These are phyloP conservation scores for Misopates orontium DNA, from an alignment of 257 asterid genomes.

Conservation along the genomic window DNA sequence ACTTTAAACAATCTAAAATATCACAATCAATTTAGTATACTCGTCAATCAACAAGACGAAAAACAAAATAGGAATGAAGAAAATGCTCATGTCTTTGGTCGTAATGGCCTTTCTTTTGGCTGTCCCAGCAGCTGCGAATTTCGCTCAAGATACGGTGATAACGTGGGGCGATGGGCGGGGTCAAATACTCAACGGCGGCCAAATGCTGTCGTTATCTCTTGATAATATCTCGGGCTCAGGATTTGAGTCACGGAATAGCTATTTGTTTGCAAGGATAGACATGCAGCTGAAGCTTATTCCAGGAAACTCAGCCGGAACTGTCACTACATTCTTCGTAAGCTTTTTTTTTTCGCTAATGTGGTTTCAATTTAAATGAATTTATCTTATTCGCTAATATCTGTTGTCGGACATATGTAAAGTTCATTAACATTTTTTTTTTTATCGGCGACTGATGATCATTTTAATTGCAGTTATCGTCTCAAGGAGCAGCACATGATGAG, in stretches of 20 bases:
- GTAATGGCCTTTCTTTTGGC: conserved; percentile 38
- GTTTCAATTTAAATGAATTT: too few species aligned
- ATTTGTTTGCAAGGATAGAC: conserved; percentile 51
- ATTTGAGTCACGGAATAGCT: conserved; percentile 47
- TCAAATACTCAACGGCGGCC: conserved; percentile 43
- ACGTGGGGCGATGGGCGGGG: conserved; percentile 58
- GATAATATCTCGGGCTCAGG: conserved; percentile 68
- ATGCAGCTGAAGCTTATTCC: conserved; percentile 64
- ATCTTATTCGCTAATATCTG: too few species aligned
- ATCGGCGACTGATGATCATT: neutral
- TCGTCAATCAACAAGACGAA: too few species aligned
- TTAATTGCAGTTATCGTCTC: conserved; percentile 44
- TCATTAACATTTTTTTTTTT: neutral
- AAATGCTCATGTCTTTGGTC: conserved; percentile 22
- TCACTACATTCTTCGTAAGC: conserved; percentile 64
- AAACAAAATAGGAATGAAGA: neutral
- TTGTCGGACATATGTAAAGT: too few species aligned
- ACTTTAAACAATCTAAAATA: too few species aligned
- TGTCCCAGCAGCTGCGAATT: conserved; percentile 52
- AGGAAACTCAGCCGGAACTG: conserved; percentile 69
- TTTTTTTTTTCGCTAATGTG: too few species aligned
- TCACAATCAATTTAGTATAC: too few species aligned
- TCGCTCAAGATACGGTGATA: conserved; percentile 40
- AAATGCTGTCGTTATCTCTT: conserved; percentile 41
- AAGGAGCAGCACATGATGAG: conserved; percentile 45